Conservation (phyloP, 305 asterid species). For the Rubia peregrina region DNA sequence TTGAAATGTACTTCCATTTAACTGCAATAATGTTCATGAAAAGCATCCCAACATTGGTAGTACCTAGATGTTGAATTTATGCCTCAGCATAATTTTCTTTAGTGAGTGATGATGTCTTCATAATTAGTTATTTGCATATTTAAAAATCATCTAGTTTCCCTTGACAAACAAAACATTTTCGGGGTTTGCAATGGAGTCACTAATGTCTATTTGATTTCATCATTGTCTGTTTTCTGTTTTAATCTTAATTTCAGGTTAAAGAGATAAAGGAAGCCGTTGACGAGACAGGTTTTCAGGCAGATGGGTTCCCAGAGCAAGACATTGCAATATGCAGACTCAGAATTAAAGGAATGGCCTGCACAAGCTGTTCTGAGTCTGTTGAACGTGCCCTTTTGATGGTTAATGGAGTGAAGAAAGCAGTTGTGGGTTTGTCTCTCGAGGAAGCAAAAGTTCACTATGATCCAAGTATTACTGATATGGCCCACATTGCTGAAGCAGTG, state of each 20-base stretch:
- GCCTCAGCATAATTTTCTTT: background rate
- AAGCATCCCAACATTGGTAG: background rate
- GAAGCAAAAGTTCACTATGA: conserved; percentile 93
- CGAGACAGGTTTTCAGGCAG: conserved; percentile 91
- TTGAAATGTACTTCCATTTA: background rate
- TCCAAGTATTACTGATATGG: conserved; percentile 59
- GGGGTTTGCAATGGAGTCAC: background rate
- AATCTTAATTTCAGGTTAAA: conserved; percentile 46
- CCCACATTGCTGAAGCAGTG: conserved; percentile 53
- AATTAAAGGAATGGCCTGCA: conserved; percentile 97
- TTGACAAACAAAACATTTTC: background rate
- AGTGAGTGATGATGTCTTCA: background rate
- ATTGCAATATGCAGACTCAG: conserved; percentile 72
- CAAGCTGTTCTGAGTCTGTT: conserved; percentile 94
- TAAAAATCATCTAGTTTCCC: background rate
- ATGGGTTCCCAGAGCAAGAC: conserved; percentile 86
- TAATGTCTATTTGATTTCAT: conserved; percentile 4
- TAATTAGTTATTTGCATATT: background rate
- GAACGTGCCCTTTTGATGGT: conserved; percentile 76
- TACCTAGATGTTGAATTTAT: background rate
- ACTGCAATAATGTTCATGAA: background rate
- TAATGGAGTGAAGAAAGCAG: conserved; percentile 86
- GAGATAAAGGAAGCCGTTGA: conserved; percentile 78
- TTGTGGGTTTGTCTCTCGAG: conserved; percentile 94
- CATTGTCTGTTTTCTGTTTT: conserved; percentile 1